Evolutionary conservation across 1,284 basidiomycete species (phyloP).

Genomic region (Papiliotrema nemorosa): DNA sequence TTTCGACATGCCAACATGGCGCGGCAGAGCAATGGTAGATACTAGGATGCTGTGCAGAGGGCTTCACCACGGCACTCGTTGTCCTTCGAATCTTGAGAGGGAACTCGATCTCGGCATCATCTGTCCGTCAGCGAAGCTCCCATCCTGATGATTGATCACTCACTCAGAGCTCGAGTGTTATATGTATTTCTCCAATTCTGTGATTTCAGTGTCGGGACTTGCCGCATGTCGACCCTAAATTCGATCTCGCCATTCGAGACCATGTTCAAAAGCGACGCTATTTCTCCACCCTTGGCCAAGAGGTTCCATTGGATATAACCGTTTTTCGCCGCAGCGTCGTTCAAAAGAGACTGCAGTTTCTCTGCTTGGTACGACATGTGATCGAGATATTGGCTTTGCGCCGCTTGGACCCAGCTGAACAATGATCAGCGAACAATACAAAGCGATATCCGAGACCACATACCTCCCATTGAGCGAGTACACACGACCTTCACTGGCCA

Average conservation of each 20-base stretch:
- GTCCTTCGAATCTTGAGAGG: slow-evolving; percentile 16
- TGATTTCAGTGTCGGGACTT: slow-evolving; percentile 22
- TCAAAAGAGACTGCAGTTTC: slow-evolving; percentile 38
- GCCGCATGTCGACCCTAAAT: slow-evolving; percentile 26
- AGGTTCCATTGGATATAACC: slow-evolving; percentile 25
- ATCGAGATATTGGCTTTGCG: slow-evolving; percentile 58
- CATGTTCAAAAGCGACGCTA: slow-evolving; percentile 37
- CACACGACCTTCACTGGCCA: slow-evolving; percentile 15
- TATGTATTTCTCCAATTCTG: slow-evolving; percentile 24
- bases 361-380: slow-evolving; percentile 70
- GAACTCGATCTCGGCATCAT: slow-evolving; percentile 41
- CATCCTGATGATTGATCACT: slow-evolving; percentile 7
- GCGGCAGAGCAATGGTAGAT: not conserved
- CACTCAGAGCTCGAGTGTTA: slow-evolving; percentile 41
- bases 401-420: slow-evolving; percentile 44
- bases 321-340: slow-evolving; percentile 38
- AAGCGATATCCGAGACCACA: slow-evolving; percentile 1
- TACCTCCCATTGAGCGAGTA: slow-evolving; percentile 22
- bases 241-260: slow-evolving; percentile 38
- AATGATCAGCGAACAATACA: not conserved
- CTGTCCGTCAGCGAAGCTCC: slow-evolving; percentile 15
- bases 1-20: not conserved
- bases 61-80: not conserved
- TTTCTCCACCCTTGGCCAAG: slow-evolving; percentile 31
- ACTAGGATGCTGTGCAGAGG: not conserved